phyloP scores from a whole-genome alignment of 176 grass and related monocot species.

The Bothriochloa decipiens region DNA sequence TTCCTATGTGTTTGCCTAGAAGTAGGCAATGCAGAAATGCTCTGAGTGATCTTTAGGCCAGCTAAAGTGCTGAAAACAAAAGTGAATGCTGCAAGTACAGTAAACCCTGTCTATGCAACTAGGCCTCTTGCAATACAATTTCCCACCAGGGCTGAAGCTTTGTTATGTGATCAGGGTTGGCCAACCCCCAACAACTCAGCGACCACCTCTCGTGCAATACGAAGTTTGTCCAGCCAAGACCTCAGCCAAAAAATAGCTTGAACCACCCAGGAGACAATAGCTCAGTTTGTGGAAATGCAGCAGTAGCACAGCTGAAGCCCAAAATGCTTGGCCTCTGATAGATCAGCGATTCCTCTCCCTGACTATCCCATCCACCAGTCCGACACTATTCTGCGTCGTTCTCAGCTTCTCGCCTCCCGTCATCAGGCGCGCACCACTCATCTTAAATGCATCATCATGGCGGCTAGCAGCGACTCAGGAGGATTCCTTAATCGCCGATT shows the following conservation, averaged over 20 bases:
- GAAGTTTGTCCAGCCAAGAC: background rate
- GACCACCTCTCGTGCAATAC: background rate
- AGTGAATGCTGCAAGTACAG: background rate
- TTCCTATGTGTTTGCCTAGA: conserved; percentile 3
- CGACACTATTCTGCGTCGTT: background rate
- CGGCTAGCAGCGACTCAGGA: background rate
- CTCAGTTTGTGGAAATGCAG: background rate
- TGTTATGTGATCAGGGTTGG: background rate
- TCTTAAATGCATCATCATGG: background rate
- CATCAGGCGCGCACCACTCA: background rate
- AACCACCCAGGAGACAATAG: background rate
- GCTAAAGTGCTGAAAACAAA: background rate
- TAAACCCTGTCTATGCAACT: background rate
- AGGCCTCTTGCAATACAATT: background rate
- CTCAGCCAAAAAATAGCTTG: background rate
- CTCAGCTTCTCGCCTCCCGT: background rate
- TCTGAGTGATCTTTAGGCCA: background rate
- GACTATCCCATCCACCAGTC: background rate
- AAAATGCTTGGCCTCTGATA: background rate
- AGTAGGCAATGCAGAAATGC: background rate
- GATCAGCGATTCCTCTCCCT: background rate
- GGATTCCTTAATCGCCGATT: background rate
- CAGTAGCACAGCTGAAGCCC: background rate
- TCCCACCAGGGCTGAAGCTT: background rate
- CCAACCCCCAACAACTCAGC: background rate